phyloP scores from a whole-genome alignment of 2,329 filamentous ascomycete genomes.

The Cadophora sp. region DNA sequence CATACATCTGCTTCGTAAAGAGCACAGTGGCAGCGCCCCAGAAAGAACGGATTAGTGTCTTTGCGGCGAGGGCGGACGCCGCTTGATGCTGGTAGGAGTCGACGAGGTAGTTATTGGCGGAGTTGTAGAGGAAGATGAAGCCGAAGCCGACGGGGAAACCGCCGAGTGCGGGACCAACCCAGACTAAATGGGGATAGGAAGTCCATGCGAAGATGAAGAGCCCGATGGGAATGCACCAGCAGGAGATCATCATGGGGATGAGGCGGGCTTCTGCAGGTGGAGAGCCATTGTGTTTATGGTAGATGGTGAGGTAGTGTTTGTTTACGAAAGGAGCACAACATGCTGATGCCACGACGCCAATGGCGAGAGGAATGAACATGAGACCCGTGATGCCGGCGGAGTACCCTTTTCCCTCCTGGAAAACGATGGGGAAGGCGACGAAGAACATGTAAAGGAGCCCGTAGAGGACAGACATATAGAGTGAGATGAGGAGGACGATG shows the following conservation, averaged over 20 bases:
- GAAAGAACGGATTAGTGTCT: slow-evolving; percentile 80
- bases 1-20: slow-evolving; percentile 84
- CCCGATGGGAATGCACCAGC: slow-evolving; percentile 74
- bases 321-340: slow-evolving; percentile 76
- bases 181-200: slow-evolving; percentile 60
- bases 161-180: slow-evolving; percentile 64
- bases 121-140: slow-evolving; percentile 71
- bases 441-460: slow-evolving; percentile 58
- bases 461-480: slow-evolving; percentile 80
- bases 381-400: slow-evolving; percentile 75
- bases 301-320: slow-evolving; percentile 76
- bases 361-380: slow-evolving; percentile 85
- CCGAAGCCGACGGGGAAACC: slow-evolving; percentile 66
- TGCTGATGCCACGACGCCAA: slow-evolving; percentile 75
- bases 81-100: slow-evolving; percentile 76
- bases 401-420: slow-evolving; percentile 77
- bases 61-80: slow-evolving; percentile 80
- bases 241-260: slow-evolving; percentile 81
- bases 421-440: slow-evolving; percentile 67
- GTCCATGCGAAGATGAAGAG: slow-evolving; percentile 74
- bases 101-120: slow-evolving; percentile 63
- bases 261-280: slow-evolving; percentile 80
- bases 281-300: slow-evolving; percentile 67
- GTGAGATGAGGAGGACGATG: slow-evolving; percentile 81
- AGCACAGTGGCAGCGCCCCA: slow-evolving; percentile 81